These are phyloP conservation scores for Pythium sukuiense DNA, from an alignment of 352 stramenopile species.

Conservation along the genomic window DNA sequence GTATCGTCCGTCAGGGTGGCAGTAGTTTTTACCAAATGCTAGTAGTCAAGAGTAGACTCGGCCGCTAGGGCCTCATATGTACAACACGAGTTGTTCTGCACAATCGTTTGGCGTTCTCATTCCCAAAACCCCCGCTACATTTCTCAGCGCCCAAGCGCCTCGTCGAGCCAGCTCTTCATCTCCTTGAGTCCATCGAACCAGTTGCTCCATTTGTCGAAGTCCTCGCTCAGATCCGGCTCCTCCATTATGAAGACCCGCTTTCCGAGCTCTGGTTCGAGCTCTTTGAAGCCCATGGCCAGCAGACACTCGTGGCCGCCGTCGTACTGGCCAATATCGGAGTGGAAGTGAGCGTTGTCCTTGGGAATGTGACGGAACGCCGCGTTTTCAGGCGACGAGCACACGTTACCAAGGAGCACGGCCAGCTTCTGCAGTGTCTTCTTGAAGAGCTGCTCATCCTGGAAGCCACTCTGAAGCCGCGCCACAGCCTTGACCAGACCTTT, in stretches of 20 bases:
- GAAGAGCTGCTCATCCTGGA: slow-evolving; percentile 22
- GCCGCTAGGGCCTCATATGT: not conserved
- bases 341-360: slow-evolving; percentile 70
- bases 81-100: slow-evolving; percentile 11
- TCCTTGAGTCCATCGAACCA: slow-evolving; percentile 81
- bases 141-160: not conserved
- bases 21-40: not conserved
- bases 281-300: slow-evolving; percentile 71
- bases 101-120: not conserved
- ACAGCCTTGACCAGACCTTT: slow-evolving; percentile 46
- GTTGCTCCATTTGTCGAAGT: slow-evolving; percentile 76
- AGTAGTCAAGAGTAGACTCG: not conserved
- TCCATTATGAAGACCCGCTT: slow-evolving; percentile 66
- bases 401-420: slow-evolving; percentile 52
- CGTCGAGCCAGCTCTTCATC: slow-evolving; percentile 40
- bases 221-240: slow-evolving; percentile 70
- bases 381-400: slow-evolving; percentile 74
- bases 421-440: slow-evolving; percentile 52
- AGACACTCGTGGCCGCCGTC: slow-evolving; percentile 60
- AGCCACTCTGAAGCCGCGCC: slow-evolving; percentile 41
- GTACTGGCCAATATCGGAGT: slow-evolving; percentile 65
- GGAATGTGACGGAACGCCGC: slow-evolving; percentile 67
- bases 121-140: too few relatives aligned
- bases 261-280: slow-evolving; percentile 48
- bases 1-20: not conserved